Evolutionary conservation across 2,329 filamentous ascomycete genomes (phyloP), one percentile per base, ranked within the genome.

Genomic region (Karstenula rhodostoma): DNA sequence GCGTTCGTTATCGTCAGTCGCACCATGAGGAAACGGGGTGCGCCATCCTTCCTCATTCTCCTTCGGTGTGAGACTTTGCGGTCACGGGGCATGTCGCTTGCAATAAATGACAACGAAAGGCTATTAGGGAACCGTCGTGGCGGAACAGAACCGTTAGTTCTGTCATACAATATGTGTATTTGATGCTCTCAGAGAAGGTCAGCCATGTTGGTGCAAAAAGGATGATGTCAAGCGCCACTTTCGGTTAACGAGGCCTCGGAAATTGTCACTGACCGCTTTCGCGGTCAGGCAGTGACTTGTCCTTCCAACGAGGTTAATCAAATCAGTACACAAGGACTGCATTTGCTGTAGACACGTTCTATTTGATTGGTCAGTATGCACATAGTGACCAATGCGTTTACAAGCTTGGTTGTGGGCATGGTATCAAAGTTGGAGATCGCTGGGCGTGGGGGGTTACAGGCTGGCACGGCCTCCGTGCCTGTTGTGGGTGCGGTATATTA

Each of bases 401-500:
- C 23, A 10, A 29, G 19, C 27, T n/a, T 35, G 27, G 4, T 32
- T 35, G 47, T 33, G 12, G 37, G 42, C 19, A n/a, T n/a, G 42
- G 52, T 23, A 25, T 35, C 10, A 13, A 27, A 7, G 23, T 40
- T 33, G 25, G 37, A 54, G 17, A 44, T 54, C 51, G 22, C 51
- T 46, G 40, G 25, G 51, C 51, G 51, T 54, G 51, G 52, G 52
- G 52, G 23, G 52, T 35, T 6, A 32, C 27, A 46, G 37, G 42
- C 22, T n/a, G n/a, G 42, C 27, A 32, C 40, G 35, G 27, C 37
- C 25, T 55, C 40, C 52, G 42, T 35, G 29, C 29, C 44, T 25
- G 35, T 55, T 55, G 52, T 25, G 29, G 42, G 19, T 9, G 27
- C 52, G 17, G 35, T 25, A 44, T 33, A 56, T 17, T 19, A 56